Conservation (phyloP, 805 yeast species). For the Wickerhamomyces silvicola region DNA sequence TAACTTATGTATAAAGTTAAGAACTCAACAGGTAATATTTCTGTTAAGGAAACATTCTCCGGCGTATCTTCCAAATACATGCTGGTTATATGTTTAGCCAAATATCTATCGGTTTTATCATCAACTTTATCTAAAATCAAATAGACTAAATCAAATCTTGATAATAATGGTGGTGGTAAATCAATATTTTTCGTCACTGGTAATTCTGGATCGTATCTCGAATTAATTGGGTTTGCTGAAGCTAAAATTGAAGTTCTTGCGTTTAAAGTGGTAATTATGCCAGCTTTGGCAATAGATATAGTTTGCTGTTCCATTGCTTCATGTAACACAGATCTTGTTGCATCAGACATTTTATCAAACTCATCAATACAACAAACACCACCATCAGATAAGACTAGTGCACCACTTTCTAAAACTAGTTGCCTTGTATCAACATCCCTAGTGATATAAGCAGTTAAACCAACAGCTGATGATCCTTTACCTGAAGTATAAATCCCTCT, state of each 20-base stretch:
- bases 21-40: conserved; percentile 79
- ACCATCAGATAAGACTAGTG: conserved; percentile 92
- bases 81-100: conserved; percentile 85
- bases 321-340: conserved; percentile 90
- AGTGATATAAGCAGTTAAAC: conserved; percentile 94
- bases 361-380: conserved; percentile 99
- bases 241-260: conserved; percentile 96
- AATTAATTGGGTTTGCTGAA: conserved; percentile 94
- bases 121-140: conserved; percentile 90
- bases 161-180: conserved; percentile 90
- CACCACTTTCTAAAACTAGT: conserved; percentile 91
- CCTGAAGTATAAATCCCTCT: conserved; percentile 98
- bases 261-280: conserved; percentile 92
- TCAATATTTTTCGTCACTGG: conserved; percentile 96
- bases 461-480: conserved; percentile 98
- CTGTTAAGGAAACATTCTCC: conserved; percentile 57
- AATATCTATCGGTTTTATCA: conserved; percentile 71
- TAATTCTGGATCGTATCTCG: conserved; percentile 88
- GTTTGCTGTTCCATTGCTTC: conserved; percentile 99
- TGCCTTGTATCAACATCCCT: conserved; percentile 92
- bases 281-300: conserved; percentile 96
- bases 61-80: conserved; percentile 89
- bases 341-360: conserved; percentile 94
- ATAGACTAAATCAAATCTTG: conserved; percentile 93
- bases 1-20: conserved; percentile 86